Percentiles rank a stretch among this genome's conserved stretches.
These are phyloP conservation scores for Spizellomyces punctatus DNA, from an alignment of 192 early-diverging fungal species.

Conservation along the genomic window DNA sequence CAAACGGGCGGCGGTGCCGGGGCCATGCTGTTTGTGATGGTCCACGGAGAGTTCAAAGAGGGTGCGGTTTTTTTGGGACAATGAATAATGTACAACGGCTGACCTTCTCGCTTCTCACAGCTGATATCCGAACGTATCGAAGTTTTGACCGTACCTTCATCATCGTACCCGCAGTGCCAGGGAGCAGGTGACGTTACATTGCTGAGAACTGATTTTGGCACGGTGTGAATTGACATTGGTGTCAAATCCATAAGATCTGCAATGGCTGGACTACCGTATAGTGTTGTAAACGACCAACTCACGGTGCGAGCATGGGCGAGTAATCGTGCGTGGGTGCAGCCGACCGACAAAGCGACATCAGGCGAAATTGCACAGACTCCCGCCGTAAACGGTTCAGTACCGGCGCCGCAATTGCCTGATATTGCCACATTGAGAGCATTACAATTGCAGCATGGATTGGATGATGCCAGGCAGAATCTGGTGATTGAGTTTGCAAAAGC, in stretches of 20 bases:
- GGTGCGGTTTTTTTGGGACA: slow-evolving; percentile 22
- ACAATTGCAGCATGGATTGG: slow-evolving; percentile 32
- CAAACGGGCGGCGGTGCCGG: slow-evolving; percentile 24
- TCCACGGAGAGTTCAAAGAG: slow-evolving; percentile 47
- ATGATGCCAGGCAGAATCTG: slow-evolving; percentile 29
- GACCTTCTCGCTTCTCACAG: neutral
- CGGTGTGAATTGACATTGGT: too few species aligned
- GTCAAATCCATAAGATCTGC: slow-evolving; percentile 6
- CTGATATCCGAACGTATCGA: slow-evolving; percentile 3
- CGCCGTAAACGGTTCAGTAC: neutral
- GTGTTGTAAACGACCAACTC: slow-evolving; percentile 31
- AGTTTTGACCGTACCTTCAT: slow-evolving; percentile 47
- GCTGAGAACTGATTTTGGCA: neutral
- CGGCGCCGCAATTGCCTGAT: slow-evolving; percentile 27
- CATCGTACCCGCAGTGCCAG: slow-evolving; percentile 38
- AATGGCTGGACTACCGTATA: slow-evolving; percentile 26
- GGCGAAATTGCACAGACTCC: neutral
- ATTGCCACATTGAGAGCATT: slow-evolving; percentile 5
- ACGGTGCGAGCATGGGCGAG: slow-evolving; percentile 13
- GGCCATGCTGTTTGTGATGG: slow-evolving; percentile 24
- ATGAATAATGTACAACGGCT: neutral
- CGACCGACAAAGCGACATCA: neutral
- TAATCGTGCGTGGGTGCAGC: slow-evolving; percentile 16
- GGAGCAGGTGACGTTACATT: slow-evolving; percentile 25
- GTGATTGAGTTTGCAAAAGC: slow-evolving; percentile 33